phyloP scores from a whole-genome alignment of 129 eudicot species.

The Flaveria brownii region DNA sequence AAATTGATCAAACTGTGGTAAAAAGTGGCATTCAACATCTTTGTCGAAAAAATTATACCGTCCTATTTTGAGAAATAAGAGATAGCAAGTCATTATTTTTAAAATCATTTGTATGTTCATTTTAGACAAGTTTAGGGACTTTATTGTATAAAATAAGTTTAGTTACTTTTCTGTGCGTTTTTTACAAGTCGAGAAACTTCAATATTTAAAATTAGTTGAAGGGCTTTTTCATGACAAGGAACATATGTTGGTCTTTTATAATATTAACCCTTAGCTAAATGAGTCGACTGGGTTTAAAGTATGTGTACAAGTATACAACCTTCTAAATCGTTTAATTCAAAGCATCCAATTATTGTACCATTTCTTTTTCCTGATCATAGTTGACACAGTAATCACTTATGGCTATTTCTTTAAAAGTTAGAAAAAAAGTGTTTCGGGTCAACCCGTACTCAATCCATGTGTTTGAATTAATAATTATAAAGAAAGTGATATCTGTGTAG shows the following conservation, averaged over 20 bases:
- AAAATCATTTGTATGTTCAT: background rate
- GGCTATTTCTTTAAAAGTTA: background rate
- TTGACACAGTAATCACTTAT: background rate
- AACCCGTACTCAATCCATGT: background rate
- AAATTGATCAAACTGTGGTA: background rate
- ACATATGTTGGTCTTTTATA: no score
- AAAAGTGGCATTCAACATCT: no score
- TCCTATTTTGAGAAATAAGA: background rate
- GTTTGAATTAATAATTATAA: background rate
- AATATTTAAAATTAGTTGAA: background rate
- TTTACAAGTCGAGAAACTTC: background rate
- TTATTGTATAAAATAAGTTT: background rate
- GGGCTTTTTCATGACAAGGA: background rate
- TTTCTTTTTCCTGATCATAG: no score
- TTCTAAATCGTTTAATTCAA: background rate
- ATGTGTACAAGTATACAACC: background rate
- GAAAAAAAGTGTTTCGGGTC: background rate
- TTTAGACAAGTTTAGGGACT: background rate
- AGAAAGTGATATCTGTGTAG: slow-evolving; percentile 9
- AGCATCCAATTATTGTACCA: background rate
- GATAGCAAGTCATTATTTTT: background rate
- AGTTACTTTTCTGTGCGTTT: background rate
- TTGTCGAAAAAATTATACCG: background rate
- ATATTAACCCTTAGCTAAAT: no score
- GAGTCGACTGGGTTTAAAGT: background rate